Evolutionary conservation across 1,284 basidiomycete species (phyloP).

Genomic region (Filobasidium uniguttulatum): DNA sequence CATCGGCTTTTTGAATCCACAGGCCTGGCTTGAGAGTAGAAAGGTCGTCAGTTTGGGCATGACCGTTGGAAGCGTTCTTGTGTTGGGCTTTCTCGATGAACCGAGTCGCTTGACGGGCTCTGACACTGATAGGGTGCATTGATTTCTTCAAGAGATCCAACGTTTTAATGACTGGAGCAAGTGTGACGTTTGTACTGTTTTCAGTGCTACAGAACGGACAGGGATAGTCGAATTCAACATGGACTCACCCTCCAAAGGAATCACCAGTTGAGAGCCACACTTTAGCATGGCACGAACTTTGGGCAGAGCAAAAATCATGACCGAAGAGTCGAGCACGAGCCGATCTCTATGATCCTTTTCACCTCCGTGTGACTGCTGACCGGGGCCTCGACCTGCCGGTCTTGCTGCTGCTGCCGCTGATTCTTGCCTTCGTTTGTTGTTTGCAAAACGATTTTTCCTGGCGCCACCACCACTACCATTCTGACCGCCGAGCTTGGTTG

Average conservation of each 20-base stretch:
- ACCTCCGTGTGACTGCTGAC: constrained; percentile 36
- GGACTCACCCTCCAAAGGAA: constrained; percentile 70
- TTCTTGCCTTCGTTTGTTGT: constrained; percentile 8
- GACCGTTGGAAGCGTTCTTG: constrained; percentile 10
- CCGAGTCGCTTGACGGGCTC: constrained; percentile 43
- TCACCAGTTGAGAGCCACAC: constrained; percentile 50
- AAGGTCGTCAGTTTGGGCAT: background rate
- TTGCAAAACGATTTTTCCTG: constrained; percentile 9
- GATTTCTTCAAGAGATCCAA: constrained; percentile 91
- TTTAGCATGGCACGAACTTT: constrained; percentile 64
- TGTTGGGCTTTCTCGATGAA: constrained; percentile 35
- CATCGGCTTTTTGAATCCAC: constrained; percentile 11
- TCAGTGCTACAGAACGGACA: no score
- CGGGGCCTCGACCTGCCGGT: constrained; percentile 7
- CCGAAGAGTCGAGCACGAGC: constrained; percentile 70
- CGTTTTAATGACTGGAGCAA: constrained; percentile 44
- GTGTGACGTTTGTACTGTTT: no score
- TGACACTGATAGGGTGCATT: constrained; percentile 56
- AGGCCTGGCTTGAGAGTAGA: constrained; percentile 5
- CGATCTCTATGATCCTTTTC: no score
- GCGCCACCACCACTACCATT: background rate
- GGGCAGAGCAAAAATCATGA: constrained; percentile 66
- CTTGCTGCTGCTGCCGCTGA: background rate
- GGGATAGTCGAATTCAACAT: background rate
- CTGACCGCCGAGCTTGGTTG: background rate